Conservation (phyloP, 2,329 filamentous ascomycete species). For the Pseudocercospora ulei region DNA sequence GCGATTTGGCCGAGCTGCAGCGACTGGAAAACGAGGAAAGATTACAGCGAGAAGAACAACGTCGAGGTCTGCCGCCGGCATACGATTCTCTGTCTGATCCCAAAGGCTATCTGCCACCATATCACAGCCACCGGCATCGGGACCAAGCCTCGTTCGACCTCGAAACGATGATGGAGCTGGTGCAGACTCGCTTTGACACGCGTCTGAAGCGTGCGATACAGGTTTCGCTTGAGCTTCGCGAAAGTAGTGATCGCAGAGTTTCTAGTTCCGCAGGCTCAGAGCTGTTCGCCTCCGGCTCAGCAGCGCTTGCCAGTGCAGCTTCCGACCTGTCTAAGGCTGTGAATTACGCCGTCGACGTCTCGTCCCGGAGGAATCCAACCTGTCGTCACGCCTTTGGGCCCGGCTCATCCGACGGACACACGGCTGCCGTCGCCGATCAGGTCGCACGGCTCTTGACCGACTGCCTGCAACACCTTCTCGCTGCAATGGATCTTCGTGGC, state of each 20-base stretch:
- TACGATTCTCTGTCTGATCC: constrained; percentile 25
- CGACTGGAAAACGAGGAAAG: constrained; percentile 12
- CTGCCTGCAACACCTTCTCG: constrained; percentile 15
- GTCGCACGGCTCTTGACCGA: constrained; percentile 20
- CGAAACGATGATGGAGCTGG: neutral
- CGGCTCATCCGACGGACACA: neutral
- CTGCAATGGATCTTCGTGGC: constrained; percentile 20
- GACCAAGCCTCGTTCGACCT: constrained; percentile 6
- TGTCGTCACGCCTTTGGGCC: neutral
- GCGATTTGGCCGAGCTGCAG: constrained; percentile 23
- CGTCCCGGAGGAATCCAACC: neutral
- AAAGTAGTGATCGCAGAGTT: constrained; percentile 1
- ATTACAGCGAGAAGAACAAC: constrained; percentile 1
- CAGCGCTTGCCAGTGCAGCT: neutral
- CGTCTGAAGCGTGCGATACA: neutral
- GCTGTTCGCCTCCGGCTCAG: constrained; percentile 1
- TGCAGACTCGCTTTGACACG: neutral
- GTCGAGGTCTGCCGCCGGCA: constrained; percentile 22
- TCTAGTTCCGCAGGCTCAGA: constrained; percentile 1
- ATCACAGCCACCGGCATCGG: constrained; percentile 13
- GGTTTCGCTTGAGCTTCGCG: neutral
- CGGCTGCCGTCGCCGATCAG: constrained; percentile 15
- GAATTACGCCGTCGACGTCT: constrained; percentile 1
- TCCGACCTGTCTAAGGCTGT: neutral
- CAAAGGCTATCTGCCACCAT: constrained; percentile 18